phyloP scores from a whole-genome alignment of 495 filamentous ascomycete species.

The Pseudotulostoma volvatum region DNA sequence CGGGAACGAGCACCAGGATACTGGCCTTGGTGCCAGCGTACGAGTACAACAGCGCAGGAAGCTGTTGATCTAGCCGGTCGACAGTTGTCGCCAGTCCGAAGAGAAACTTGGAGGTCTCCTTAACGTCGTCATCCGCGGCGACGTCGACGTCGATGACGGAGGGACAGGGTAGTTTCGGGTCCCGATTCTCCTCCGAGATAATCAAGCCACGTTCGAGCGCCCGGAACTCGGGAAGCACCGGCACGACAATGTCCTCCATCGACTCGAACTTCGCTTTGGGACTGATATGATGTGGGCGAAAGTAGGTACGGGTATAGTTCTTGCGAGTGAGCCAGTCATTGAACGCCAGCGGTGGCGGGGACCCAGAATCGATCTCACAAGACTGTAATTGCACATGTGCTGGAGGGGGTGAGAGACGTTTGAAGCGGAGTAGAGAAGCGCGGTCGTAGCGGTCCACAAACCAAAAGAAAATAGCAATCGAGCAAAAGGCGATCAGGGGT shows the following conservation, averaged over 20 bases:
- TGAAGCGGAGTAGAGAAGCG: slow-evolving; percentile 26
- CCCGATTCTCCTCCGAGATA: slow-evolving; percentile 23
- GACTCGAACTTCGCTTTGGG: slow-evolving; percentile 26
- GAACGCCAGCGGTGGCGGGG: slow-evolving; percentile 25
- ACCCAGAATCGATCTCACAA: slow-evolving; percentile 24
- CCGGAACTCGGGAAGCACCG: slow-evolving; percentile 30
- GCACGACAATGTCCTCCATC: slow-evolving; percentile 24
- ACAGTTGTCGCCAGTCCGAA: slow-evolving; percentile 37
- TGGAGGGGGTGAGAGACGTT: slow-evolving; percentile 4
- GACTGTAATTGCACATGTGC: slow-evolving; percentile 7
- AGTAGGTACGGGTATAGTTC: slow-evolving; percentile 33
- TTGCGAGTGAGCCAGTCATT: slow-evolving; percentile 32
- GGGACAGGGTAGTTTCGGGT: slow-evolving; percentile 26
- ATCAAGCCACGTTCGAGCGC: slow-evolving; percentile 32
- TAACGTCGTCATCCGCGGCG: slow-evolving; percentile 24
- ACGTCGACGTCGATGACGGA: slow-evolving; percentile 31
- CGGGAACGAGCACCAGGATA: slow-evolving; percentile 32
- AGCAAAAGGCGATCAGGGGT: slow-evolving; percentile 26
- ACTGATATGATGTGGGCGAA: slow-evolving; percentile 26
- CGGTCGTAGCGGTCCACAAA: slow-evolving; percentile 30
- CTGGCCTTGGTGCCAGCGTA: slow-evolving; percentile 34
- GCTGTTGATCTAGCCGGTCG: slow-evolving; percentile 30
- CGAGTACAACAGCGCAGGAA: slow-evolving; percentile 32
- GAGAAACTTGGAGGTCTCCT: slow-evolving; percentile 34
- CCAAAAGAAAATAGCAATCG: slow-evolving; percentile 31